phyloP scores from a whole-genome alignment of 768 basidiomycete genomes.

The Pulveroboletus sp. region DNA sequence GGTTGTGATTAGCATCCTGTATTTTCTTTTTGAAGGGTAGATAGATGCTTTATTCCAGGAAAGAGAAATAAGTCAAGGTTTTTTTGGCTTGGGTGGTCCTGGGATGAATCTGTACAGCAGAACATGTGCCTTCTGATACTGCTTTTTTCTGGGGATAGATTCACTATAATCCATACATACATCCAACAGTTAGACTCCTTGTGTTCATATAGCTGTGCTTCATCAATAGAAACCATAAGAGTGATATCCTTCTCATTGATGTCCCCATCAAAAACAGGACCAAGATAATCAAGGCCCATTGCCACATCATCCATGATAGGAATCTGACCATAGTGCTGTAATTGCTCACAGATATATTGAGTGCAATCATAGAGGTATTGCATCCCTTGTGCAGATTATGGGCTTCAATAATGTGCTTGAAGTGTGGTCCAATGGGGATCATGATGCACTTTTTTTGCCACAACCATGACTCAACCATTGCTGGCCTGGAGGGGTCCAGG shows the following conservation, averaged over 20 bases:
- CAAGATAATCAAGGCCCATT: no score
- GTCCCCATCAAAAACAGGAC: neutral
- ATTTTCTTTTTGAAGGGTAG: no score
- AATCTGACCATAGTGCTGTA: no score
- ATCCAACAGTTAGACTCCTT: neutral
- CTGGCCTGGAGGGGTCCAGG: neutral
- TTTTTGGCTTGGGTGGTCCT: neutral
- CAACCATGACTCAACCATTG: no score
- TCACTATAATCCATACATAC: neutral
- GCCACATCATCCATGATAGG: no score
- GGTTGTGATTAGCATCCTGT: no score
- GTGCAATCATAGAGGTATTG: no score
- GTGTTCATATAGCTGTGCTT: neutral
- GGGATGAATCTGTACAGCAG: neutral
- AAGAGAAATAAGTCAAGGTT: neutral
- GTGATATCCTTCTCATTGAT: neutral
- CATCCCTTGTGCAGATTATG: no score
- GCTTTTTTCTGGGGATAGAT: neutral
- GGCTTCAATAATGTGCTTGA: no score
- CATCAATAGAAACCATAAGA: neutral
- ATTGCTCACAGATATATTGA: neutral
- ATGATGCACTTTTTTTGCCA: no score
- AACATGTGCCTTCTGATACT: no score
- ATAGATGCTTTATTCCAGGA: neutral
- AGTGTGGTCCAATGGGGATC: no score